Percentiles rank a stretch among this genome's conserved stretches.
These are phyloP conservation scores for Nitzschia sp. DNA, from an alignment of 108 stramenopile species.

Conservation along the genomic window DNA sequence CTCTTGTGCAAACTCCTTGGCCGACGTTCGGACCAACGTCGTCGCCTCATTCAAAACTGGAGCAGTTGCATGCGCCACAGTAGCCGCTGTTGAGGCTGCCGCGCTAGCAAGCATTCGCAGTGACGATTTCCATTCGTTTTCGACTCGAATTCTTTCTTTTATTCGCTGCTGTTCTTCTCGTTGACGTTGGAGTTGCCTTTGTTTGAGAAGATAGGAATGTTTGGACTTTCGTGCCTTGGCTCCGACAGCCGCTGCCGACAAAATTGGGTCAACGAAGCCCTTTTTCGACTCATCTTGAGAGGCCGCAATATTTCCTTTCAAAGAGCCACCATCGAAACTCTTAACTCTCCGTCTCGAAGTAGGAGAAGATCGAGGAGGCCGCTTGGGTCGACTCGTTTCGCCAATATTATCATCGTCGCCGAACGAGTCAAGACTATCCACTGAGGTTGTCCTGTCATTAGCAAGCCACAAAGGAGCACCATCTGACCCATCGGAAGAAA, in stretches of 20 bases:
- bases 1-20: slow-evolving; percentile 36
- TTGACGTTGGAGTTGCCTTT: background rate
- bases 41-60: slow-evolving; percentile 33
- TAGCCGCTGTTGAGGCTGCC: slow-evolving; percentile 35
- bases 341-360: background rate
- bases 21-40: slow-evolving; percentile 12
- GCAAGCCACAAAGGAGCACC: background rate
- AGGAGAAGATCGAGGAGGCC: slow-evolving; percentile 2
- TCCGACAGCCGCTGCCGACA: slow-evolving; percentile 34
- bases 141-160: slow-evolving; percentile 1
- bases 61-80: slow-evolving; percentile 29
- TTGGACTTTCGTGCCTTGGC: slow-evolving; percentile 25
- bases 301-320: slow-evolving; percentile 5
- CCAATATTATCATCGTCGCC: background rate
- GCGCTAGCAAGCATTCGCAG: slow-evolving; percentile 29
- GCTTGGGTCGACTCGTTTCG: background rate
- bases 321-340: background rate
- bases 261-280: slow-evolving; percentile 31
- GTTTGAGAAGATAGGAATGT: slow-evolving; percentile 7
- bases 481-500: background rate
- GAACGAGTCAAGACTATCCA: background rate
- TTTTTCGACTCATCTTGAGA: background rate
- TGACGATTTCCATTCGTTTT: slow-evolving; percentile 40
- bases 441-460: background rate
- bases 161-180: background rate